phyloP scores from a whole-genome alignment of 2,329 filamentous ascomycete genomes.

The Xenoacremonium recifei region DNA sequence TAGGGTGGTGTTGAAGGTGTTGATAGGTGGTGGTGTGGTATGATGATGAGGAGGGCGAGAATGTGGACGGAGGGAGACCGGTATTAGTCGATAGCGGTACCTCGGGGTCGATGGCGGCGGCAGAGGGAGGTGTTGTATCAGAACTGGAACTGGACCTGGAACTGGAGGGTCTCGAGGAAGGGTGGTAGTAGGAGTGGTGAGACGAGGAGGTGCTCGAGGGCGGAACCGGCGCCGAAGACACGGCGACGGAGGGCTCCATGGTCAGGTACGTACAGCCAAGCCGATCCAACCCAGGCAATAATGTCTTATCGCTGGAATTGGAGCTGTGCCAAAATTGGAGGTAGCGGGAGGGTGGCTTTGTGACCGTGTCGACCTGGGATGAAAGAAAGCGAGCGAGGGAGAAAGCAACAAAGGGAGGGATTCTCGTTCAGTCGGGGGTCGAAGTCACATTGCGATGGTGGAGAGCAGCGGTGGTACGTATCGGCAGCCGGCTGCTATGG shows the following conservation, averaged over 20 bases:
- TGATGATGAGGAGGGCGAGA: slow-evolving; percentile 1
- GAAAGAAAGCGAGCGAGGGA: too few relatives aligned
- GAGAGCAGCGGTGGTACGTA: neutral
- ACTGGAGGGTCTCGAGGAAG: slow-evolving; percentile 18
- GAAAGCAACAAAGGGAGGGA: slow-evolving; percentile 10
- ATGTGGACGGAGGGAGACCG: neutral
- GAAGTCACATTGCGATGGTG: too few relatives aligned
- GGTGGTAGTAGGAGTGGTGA: slow-evolving; percentile 20
- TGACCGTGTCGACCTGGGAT: too few relatives aligned
- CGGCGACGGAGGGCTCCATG: slow-evolving; percentile 16
- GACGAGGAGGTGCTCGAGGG: slow-evolving; percentile 13
- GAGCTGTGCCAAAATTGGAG: slow-evolving; percentile 3
- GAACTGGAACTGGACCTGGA: neutral
- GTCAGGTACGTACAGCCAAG: too few relatives aligned
- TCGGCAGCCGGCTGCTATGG: neutral
- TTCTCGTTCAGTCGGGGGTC: neutral
- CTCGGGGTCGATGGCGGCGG: slow-evolving; percentile 13
- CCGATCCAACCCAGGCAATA: slow-evolving; percentile 5
- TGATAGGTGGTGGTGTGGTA: neutral
- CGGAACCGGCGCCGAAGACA: slow-evolving; percentile 20
- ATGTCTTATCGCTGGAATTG: slow-evolving; percentile 19
- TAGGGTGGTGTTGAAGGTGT: neutral
- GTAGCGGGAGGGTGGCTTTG: slow-evolving; percentile 1
- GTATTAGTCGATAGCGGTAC: slow-evolving; percentile 10
- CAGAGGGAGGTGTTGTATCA: slow-evolving; percentile 9